Evolutionary conservation across 352 stramenopile genomes (phyloP).

Genomic region (Globisporangium nodosum): DNA sequence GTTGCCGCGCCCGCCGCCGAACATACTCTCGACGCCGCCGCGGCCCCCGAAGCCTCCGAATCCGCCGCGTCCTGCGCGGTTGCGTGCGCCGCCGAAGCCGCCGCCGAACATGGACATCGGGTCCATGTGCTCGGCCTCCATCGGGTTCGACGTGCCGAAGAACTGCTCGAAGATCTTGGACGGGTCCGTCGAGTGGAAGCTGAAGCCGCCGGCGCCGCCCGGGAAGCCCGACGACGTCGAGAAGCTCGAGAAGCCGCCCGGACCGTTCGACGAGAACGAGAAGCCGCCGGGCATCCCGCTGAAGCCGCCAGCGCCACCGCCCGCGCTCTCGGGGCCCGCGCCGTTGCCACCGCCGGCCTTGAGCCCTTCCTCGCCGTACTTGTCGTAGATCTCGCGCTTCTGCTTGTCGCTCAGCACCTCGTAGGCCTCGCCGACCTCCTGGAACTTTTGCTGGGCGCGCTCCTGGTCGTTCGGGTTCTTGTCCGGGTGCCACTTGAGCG

Average conservation of each 20-base stretch:
- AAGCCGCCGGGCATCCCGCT: slow-evolving; percentile 16
- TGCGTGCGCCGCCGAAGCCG: slow-evolving; percentile 17
- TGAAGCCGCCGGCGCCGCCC: slow-evolving; percentile 31
- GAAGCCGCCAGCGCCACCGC: slow-evolving; percentile 9
- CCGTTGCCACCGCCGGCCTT: slow-evolving; percentile 31
- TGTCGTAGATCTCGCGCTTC: slow-evolving; percentile 90
- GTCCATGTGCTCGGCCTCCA: slow-evolving; percentile 65
- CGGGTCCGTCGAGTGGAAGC: slow-evolving; percentile 75
- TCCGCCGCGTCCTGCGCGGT: neutral
- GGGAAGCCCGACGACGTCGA: slow-evolving; percentile 41
- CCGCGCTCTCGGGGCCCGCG: slow-evolving; percentile 12
- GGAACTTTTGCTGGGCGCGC: slow-evolving; percentile 86
- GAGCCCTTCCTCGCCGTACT: slow-evolving; percentile 90
- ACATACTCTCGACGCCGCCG: slow-evolving; percentile 31
- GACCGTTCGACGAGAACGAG: slow-evolving; percentile 4
- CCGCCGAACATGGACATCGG: slow-evolving; percentile 60
- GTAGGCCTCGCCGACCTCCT: slow-evolving; percentile 91
- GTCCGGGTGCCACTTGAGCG: slow-evolving; percentile 91
- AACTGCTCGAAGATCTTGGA: slow-evolving; percentile 91
- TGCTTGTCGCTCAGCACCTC: slow-evolving; percentile 92
- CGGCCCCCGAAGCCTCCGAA: slow-evolving; percentile 11
- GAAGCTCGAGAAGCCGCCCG: slow-evolving; percentile 35
- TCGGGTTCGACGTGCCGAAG: slow-evolving; percentile 80
- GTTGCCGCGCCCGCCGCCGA: slow-evolving; percentile 24
- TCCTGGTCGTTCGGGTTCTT: slow-evolving; percentile 90